These are phyloP conservation scores for Zangia roseola DNA, from an alignment of 768 basidiomycete genomes.

Conservation along the genomic window DNA sequence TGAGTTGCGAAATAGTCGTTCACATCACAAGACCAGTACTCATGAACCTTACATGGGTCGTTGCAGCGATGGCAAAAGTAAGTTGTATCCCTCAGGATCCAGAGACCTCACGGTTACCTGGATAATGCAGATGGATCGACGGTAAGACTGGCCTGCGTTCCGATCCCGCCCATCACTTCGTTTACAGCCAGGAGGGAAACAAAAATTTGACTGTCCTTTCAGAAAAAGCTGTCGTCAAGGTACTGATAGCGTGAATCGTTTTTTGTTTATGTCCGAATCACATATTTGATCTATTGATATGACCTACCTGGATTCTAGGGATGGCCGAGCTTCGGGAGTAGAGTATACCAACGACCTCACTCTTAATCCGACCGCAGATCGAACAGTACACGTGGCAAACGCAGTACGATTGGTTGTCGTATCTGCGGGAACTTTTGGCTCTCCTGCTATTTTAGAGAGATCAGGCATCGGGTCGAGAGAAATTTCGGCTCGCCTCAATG, in stretches of 20 bases:
- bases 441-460: conserved; percentile 54
- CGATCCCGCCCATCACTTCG: conserved; percentile 50
- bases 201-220: conserved; percentile 42
- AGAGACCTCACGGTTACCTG: not conserved
- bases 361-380: conserved; percentile 19
- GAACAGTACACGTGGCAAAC: conserved; percentile 26
- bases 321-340: conserved; percentile 42
- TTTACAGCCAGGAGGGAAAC: conserved; percentile 47
- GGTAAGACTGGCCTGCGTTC: conserved; percentile 51
- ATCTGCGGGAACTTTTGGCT: conserved; percentile 54
- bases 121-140: conserved; percentile 49
- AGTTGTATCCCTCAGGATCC: conserved; percentile 4
- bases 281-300: not conserved
- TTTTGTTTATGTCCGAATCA: not conserved
- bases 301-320: conserved; percentile 7
- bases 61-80: conserved; percentile 55
- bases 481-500: conserved; percentile 46
- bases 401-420: conserved; percentile 48
- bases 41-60: not conserved
- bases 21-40: no score
- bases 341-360: conserved; percentile 44
- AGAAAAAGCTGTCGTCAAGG: conserved; percentile 43
- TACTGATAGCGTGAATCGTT: conserved; percentile 46
- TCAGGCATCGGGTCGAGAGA: conserved; percentile 64
- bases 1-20: conserved; percentile 25